Conservation (phyloP, 331 rosid genomes). For the Malus hybrid region DNA sequence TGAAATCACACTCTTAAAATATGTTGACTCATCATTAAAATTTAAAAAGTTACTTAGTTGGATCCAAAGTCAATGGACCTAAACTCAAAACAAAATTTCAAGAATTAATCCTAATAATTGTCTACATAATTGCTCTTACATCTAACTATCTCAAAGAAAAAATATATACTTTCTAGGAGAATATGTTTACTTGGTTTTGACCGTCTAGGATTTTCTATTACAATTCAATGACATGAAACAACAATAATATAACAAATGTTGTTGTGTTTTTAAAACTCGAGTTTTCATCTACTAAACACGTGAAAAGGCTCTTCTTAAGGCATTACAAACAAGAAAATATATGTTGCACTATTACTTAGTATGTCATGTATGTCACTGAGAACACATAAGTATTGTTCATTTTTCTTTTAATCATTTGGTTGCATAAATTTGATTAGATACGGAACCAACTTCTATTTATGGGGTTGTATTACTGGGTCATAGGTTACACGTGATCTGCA, state of each 20-base stretch:
- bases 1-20: too few species aligned
- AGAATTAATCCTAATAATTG: too few species aligned
- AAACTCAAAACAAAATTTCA: too few species aligned
- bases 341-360: not conserved
- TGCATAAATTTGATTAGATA: not conserved
- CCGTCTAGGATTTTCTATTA: too few species aligned
- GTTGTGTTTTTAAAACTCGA: not conserved
- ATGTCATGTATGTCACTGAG: not conserved
- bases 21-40: too few species aligned
- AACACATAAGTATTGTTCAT: too few species aligned
- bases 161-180: not conserved
- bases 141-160: too few species aligned
- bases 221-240: too few species aligned
- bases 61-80: too few species aligned
- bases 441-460: not conserved
- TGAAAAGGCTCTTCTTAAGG: not conserved
- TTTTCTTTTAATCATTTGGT: not conserved
- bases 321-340: not conserved
- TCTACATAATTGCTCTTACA: not conserved
- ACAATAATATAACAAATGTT: too few species aligned
- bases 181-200: not conserved
- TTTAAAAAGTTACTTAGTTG: too few species aligned
- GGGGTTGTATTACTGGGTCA: conserved; percentile 13
- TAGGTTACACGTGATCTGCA: conserved; percentile 24
- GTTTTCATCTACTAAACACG: too few species aligned